These are phyloP conservation scores for Aegilops umbellulata DNA, from an alignment of 176 grass and related monocot species.

Conservation along the genomic window DNA sequence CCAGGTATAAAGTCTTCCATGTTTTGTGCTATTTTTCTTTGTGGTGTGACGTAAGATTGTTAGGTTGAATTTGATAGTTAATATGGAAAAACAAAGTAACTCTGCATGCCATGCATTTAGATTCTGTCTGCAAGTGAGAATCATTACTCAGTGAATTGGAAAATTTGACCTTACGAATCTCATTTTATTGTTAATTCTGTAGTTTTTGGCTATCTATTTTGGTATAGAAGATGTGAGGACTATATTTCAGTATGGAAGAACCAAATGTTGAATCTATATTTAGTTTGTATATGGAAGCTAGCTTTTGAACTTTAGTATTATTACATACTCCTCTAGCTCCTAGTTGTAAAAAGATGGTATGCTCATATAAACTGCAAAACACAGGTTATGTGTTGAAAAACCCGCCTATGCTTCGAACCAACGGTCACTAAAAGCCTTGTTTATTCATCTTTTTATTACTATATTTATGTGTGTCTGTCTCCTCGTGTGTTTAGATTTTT, in stretches of 20 bases:
- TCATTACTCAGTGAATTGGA: not conserved
- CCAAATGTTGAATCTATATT: not conserved
- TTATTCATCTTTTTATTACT: not conserved
- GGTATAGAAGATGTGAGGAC: not conserved
- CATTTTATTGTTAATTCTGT: not conserved
- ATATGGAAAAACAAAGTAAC: not conserved
- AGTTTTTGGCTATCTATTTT: not conserved
- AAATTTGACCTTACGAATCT: not conserved
- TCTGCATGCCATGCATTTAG: not conserved
- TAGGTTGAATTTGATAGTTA: not conserved
- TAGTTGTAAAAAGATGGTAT: not conserved
- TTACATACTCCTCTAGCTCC: not conserved
- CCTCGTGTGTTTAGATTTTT: not conserved
- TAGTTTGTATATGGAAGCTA: not conserved
- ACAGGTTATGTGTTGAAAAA: not conserved
- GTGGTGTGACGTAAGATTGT: not conserved
- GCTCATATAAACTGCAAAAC: not conserved
- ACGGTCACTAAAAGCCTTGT: not conserved
- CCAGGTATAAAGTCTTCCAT: conserved; percentile 45
- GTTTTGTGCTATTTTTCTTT: conserved; percentile 4
- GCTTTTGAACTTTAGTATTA: not conserved
- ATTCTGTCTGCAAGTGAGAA: not conserved
- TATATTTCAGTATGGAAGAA: not conserved
- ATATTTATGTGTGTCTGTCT: not conserved
- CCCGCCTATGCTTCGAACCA: not conserved